Evolutionary conservation across 2,329 filamentous ascomycete genomes (phyloP), one percentile per base, ranked within the genome.

Genomic region (Fusarium lyarnte): DNA sequence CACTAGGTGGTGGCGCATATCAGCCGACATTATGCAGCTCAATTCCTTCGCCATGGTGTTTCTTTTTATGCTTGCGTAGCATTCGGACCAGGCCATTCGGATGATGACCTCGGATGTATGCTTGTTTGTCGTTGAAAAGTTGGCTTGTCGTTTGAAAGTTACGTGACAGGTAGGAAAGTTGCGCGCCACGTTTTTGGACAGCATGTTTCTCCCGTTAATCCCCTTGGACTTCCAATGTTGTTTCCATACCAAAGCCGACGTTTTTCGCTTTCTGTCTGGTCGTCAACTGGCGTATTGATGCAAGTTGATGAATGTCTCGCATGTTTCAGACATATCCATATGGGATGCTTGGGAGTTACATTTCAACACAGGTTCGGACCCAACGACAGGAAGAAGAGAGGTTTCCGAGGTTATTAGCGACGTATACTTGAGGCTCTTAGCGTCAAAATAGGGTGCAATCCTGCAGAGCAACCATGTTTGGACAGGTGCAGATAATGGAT

Each of bases 61-160:
- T 39, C 16, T 36, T 53, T 23, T 53, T 36, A 21, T 49, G 39
- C 12, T 36, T 19, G 17, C 17, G 51, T 45, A 29, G 43, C 16
- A 36, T 38, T 41, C 33, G 25, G 31, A 23, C 33, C 21, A 52
- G 39, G 21, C 43, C 6, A 38, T 17, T 63, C 47, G 17, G 11
- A 27, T 29, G 17, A 35, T 16, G 45, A 36, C 36, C 16, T 46
- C 23, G 5, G 23, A 21, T 55, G 21, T 45, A 46, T 49, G 38
- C 53, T 38, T 36, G n/a, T 14, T 27, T 51, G 46, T 35, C 29
- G 25, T n/a, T 39, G 27, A 35, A 19, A 21, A 52, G 47, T 54
- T 35, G 38, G 29, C 13, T 38, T 58, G 31, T 59, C 49, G 60
- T 77, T 77, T 77, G 75, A 77, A 77, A 70, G 43, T 75, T 75